These are phyloP conservation scores for Phaeotremella fagi DNA, from an alignment of 768 basidiomycete species.

Conservation along the genomic window DNA sequence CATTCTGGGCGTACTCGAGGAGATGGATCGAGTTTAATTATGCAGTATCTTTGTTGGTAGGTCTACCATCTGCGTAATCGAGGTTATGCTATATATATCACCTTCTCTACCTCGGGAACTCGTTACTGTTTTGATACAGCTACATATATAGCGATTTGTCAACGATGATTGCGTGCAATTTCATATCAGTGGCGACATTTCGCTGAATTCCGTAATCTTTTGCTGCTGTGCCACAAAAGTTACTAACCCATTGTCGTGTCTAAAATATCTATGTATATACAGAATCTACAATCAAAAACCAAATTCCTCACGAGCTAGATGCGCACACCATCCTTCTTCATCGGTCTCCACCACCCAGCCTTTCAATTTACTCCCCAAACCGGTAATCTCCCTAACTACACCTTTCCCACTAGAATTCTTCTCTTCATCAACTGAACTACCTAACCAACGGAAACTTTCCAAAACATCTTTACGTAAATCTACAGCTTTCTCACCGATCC, in stretches of 20 bases:
- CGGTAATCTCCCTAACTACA: conserved; percentile 39
- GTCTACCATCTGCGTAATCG: too few relatives aligned
- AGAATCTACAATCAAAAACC: conserved; percentile 21
- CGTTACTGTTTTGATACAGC: too few relatives aligned
- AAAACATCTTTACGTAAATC: conserved; percentile 61
- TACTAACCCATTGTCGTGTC: too few relatives aligned
- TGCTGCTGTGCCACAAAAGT: too few relatives aligned
- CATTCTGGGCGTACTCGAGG: neutral
- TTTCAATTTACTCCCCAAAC: conserved; percentile 35
- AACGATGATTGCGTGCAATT: too few relatives aligned
- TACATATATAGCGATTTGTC: too few relatives aligned
- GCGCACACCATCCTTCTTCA: conserved; percentile 47
- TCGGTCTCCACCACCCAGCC: conserved; percentile 51
- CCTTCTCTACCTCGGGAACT: too few relatives aligned
- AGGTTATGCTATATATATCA: too few relatives aligned
- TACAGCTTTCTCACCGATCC: conserved; percentile 73
- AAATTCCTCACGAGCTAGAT: conserved; percentile 34
- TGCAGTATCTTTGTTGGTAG: too few relatives aligned
- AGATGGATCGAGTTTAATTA: neutral
- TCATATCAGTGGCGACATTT: too few relatives aligned
- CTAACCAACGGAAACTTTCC: conserved; percentile 58
- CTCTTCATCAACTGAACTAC: conserved; percentile 56
- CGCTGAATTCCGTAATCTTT: too few relatives aligned
- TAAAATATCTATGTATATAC: too few relatives aligned
- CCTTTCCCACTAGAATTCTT: conserved; percentile 51